Conservation (phyloP, 2,329 filamentous ascomycete genomes). For the Dendrostoma leiphaemia region DNA sequence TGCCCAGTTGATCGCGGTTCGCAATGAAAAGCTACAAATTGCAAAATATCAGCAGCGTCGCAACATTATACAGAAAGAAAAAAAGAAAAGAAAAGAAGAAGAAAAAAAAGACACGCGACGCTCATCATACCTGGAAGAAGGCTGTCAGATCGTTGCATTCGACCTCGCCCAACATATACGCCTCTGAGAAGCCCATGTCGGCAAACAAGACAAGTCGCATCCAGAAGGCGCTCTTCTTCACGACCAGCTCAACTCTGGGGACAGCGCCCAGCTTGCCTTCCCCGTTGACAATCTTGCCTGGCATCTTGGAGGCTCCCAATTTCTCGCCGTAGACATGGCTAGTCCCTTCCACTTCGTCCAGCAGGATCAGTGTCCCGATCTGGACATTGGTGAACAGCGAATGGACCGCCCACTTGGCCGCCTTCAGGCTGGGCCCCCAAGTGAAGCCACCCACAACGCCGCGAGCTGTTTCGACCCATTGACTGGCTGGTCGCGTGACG, state of each 20-base stretch:
- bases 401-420: constrained; percentile 45
- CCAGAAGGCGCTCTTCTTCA: constrained; percentile 69
- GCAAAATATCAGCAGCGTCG: constrained; percentile 4
- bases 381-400: constrained; percentile 46
- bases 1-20: constrained; percentile 62
- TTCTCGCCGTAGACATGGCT: constrained; percentile 45
- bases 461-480: constrained; percentile 39
- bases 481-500: constrained; percentile 37
- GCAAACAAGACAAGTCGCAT: constrained; percentile 66
- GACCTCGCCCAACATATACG: constrained; percentile 72
- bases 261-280: constrained; percentile 36
- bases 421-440: constrained; percentile 44
- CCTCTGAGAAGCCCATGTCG: constrained; percentile 73
- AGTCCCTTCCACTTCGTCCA: constrained; percentile 43
- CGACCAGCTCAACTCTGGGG: constrained; percentile 52
- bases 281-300: constrained; percentile 33
- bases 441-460: constrained; percentile 42
- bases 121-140: constrained; percentile 64
- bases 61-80: too few relatives aligned
- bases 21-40: constrained; percentile 62
- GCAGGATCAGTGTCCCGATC: constrained; percentile 44
- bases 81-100: too few relatives aligned
- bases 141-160: constrained; percentile 64
- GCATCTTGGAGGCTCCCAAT: constrained; percentile 30
- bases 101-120: too few relatives aligned